Base-by-base conservation (phyloP, 2,329 filamentous ascomycete genomes). In the Talaromyces sp. region DNA sequence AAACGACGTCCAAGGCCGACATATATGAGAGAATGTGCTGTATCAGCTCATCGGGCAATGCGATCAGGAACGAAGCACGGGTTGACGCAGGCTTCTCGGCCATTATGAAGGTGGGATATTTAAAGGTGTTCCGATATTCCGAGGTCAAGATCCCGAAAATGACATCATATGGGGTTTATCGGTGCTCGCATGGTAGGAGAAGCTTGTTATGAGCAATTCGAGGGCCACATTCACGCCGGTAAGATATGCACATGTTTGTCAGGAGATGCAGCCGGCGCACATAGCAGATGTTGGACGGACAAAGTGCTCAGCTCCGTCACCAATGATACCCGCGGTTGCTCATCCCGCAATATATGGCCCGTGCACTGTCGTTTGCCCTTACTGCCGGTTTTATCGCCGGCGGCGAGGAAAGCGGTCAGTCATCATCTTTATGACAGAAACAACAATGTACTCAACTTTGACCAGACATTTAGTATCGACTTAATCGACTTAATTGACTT, bases 31-130 rank as follows among this genome's bases (percentile, higher is more conserved):
- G 77, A 53, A 96, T 86, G n/a, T 83, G 77, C 65, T 89, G 83
- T 32, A 96, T 78, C 9, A 96, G 79, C 72, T 97, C 92, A 12
- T 85, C 74, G 0, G 92, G 92, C 0, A 96, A 81, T 21, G 74
- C 70, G 31, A 70, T 64, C 1, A 77, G 56, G 26, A 17, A 31
- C 24, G 26, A 2, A 52, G 27, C 21, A n/a, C 24, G 24, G 11
- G 24, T 26, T 27, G 48, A 52, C 27, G 24, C 8, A 10, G 24
- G 26, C 27, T n/a, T n/a, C 14, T 52, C 48, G 27, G 48, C 26
- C 48, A 52, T 52, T 8, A 1, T 67, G 62, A 11, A 69, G 65
- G 3, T 58, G 52, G 17, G 43, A 19, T 19, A 21, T 43, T 1
- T 43, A 21, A 21, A 3, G 17, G 41, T 35, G 12, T 35, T 35